Evolutionary conservation across 441 rosid genomes (phyloP), one percentile per base, ranked within the genome.

Genomic region (Pelargonium citronellum): DNA sequence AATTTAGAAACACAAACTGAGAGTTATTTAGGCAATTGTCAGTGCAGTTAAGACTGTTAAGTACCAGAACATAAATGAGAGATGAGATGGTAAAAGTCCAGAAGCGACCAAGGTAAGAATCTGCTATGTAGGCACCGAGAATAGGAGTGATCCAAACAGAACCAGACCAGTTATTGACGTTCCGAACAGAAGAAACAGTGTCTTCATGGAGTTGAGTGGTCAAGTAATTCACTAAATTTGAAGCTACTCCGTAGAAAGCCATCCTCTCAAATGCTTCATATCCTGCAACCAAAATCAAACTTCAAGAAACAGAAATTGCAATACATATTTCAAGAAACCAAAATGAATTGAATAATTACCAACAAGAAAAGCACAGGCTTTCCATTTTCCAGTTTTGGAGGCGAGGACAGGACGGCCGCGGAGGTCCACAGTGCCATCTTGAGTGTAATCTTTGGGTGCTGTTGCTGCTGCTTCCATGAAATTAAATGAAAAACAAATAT

Each of bases 21-120:
- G n/a, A 46, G 1, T 46, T 8, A 7, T 13, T 8, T 7, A 46
- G 53, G 10, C 12, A 46, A 8, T 46, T 46, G 3, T 46, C 3
- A 55, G 22, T 46, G 1, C 9, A 1, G 34, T 0, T 2, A 15
- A 20, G 27, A 53, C 3, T 27, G 34, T 27, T 27, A 71, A 80
- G 0, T 78, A 91, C 97, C 77, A 69, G n/a, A 55, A 94, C 77
- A 62, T 89, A 94, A 64, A 94, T 78, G 1, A 68, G 7, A 16
- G 77, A 79, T 4, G 96, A 82, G 9, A 82, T 27, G 58, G 86
- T 34, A 53, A 94, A 91, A 37, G 96, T 91, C 85, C 87, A 78
- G 67, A 91, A 95, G 5, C 99, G 99, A 17, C 96, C 96, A 4
- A 90, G 89, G 68, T 80, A 85, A 30, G 96, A 91, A 20, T 90